These are phyloP conservation scores for Kondoa subrosea DNA, from an alignment of 768 basidiomycete species.

Conservation along the genomic window DNA sequence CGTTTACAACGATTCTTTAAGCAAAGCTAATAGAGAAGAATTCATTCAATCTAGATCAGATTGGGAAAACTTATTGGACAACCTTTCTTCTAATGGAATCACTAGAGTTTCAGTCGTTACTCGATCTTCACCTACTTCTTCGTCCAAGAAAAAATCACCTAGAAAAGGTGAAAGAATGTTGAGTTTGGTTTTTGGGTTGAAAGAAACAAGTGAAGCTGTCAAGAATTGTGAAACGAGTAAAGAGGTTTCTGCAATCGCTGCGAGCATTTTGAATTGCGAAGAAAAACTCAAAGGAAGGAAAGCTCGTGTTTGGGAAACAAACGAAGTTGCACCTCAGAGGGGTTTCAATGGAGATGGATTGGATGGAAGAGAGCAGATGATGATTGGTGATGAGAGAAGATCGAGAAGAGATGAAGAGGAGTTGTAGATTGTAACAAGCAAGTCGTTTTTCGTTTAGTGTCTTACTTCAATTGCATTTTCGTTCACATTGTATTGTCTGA, in stretches of 20 bases:
- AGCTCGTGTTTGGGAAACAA: neutral
- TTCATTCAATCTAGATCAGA: conserved; percentile 44
- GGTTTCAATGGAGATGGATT: conserved; percentile 18
- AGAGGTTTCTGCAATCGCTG: conserved; percentile 12
- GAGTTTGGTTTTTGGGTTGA: conserved; percentile 10
- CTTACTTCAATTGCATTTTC: too few species aligned
- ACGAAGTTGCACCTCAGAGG: conserved; percentile 12
- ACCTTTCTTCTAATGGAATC: conserved; percentile 1
- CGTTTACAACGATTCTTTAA: conserved; percentile 37
- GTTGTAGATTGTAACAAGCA: too few species aligned
- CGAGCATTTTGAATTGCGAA: conserved; percentile 7
- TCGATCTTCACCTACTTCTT: neutral
- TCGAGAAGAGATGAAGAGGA: conserved; percentile 2
- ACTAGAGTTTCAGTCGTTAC: neutral
- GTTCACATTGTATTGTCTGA: too few species aligned
- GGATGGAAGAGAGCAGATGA: conserved; percentile 4
- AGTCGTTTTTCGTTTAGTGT: too few species aligned
- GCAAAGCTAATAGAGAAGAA: conserved; percentile 39
- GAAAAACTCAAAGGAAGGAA: conserved; percentile 7
- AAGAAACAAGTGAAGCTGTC: neutral
- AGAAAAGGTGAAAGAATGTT: conserved; percentile 14
- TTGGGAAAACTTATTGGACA: conserved; percentile 52
- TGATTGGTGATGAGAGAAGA: conserved; percentile 9
- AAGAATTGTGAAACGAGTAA: neutral
- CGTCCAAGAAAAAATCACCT: conserved; percentile 5